Conservation (phyloP, 2,329 filamentous ascomycete genomes). For the Monilinia aucupariae region DNA sequence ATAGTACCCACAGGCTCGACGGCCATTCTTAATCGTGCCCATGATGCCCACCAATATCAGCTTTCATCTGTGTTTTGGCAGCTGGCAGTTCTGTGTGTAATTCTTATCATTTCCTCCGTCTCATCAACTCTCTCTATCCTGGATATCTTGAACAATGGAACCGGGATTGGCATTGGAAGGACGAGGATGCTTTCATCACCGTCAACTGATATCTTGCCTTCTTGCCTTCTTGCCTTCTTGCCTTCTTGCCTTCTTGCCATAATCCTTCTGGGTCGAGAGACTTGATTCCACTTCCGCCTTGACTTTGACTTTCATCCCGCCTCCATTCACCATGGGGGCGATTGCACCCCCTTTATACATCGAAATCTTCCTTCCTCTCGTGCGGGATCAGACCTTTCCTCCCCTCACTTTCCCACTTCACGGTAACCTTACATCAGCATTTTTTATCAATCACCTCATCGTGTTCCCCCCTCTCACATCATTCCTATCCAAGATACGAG, state of each 20-base stretch:
- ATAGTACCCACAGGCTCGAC: neutral
- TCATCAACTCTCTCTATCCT: neutral
- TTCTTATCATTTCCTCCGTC: neutral
- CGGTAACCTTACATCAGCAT: neutral
- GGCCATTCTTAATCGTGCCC: neutral
- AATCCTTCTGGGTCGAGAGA: neutral
- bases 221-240: no score
- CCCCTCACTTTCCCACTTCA: neutral
- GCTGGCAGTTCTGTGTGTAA: neutral
- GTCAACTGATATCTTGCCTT: neutral
- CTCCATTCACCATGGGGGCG: neutral
- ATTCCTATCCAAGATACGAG: no score
- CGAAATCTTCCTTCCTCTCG: no score
- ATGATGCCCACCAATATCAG: neutral
- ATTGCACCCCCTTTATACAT: neutral
- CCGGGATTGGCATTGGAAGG: neutral
- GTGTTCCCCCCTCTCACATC: neutral
- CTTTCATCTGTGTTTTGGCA: neutral
- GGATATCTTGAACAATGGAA: neutral
- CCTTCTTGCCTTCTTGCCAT: no score
- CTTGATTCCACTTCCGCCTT: neutral
- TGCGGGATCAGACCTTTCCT: neutral
- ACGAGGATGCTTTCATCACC: neutral
- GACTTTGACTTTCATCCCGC: neutral
- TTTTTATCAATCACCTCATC: neutral